Evolutionary conservation across 2,329 filamentous ascomycete genomes (phyloP), one percentile per base, ranked within the genome.

Genomic region (Drechslerella dactyloides): DNA sequence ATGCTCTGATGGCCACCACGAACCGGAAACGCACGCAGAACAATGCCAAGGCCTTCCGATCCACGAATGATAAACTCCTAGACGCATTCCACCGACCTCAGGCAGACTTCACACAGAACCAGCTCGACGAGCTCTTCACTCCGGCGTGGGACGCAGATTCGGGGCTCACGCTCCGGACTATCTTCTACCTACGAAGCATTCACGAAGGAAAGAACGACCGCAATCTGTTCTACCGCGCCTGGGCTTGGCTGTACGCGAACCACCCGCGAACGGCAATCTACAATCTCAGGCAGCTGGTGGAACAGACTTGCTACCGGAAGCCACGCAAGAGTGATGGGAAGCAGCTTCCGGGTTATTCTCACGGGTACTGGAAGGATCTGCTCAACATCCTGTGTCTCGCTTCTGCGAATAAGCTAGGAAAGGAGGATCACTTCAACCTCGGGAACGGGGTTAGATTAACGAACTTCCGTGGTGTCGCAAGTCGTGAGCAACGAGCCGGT

Each of bases 351-450:
- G 82, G 83, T 0, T 81, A 85, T 1, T 79, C 85, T 2, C 85
- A 87, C 57, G 85, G 85, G 0, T 87, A 87, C 77, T 87, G 85
- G 84, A 87, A 87, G 74, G 85, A 87, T 75, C 78, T 87, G 1
- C 78, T 86, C 1, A 87, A 87, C 74, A 80, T 87, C 1, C 79
- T 87, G 0, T 83, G 81, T 0, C 79, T 87, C 1, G 81, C 82
- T 0, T 83, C 80, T 23, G 82, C 84, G 56, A 78, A 80, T 21
- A 79, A 83, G 75, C 80, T 87, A 11, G 77, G 80, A 13, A 79
- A 79, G 4, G 75, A 81, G 11, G 78, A 79, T 1, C 74, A 83
- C 27, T 82, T 81, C 1, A 74, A 74, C 0, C 76, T 79, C 0
- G 75, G 84, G 3, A 77, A 84, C 17, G 83, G 83, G 59, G 77